phyloP scores from a whole-genome alignment of 1,139 yeast genomes.

The Protomyces macrosporus region DNA sequence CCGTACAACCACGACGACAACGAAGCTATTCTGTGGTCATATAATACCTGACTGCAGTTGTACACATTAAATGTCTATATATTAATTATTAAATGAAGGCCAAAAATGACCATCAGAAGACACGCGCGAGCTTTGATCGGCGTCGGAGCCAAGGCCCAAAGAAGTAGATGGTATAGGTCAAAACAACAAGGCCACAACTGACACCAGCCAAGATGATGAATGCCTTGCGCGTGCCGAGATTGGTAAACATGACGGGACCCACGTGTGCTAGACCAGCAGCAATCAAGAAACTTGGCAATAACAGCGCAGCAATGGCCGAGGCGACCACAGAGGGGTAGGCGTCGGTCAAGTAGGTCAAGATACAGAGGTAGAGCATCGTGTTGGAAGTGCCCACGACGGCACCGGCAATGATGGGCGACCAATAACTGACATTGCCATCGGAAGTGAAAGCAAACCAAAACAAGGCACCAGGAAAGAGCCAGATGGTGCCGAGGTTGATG shows the following conservation, averaged over 20 bases:
- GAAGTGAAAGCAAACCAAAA: conserved; percentile 34
- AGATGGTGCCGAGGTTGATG: conserved; percentile 12
- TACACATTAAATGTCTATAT: not conserved
- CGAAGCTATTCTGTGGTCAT: not conserved
- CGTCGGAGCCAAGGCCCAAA: conserved; percentile 24
- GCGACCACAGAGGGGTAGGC: conserved; percentile 55
- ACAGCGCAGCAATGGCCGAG: conserved; percentile 57
- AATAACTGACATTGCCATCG: conserved; percentile 28
- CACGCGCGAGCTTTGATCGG: conserved; percentile 16
- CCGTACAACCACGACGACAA: not conserved
- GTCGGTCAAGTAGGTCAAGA: conserved; percentile 50
- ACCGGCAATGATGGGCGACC: conserved; percentile 32
- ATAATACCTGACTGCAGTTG: not conserved
- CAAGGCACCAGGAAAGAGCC: conserved; percentile 26
- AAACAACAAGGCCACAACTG: conserved; percentile 14
- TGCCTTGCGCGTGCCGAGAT: conserved; percentile 23
- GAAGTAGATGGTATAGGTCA: conserved; percentile 25
- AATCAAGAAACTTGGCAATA: conserved; percentile 23
- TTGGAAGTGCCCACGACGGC: conserved; percentile 30
- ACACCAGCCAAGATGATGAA: conserved; percentile 22
- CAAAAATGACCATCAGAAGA: not conserved
- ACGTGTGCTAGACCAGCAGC: conserved; percentile 27
- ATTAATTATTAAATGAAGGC: not conserved
- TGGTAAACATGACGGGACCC: conserved; percentile 27
- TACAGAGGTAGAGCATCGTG: conserved; percentile 40